Conservation (phyloP, 169 alveolate species). For the Eimeria mitis region DNA sequence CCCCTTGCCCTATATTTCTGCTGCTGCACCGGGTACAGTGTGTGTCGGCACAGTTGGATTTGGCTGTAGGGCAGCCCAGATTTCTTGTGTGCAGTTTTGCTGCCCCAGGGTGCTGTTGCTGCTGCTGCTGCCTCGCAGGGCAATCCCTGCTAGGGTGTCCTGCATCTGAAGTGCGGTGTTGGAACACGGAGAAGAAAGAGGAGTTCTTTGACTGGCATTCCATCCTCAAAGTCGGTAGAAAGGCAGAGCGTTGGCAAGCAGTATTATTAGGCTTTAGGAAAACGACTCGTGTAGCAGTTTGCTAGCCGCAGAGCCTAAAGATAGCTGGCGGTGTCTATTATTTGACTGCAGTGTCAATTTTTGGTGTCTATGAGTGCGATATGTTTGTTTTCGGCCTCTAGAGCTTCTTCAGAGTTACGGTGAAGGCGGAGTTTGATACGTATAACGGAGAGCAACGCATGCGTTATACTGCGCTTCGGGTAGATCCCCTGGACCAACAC, state of each 20-base stretch:
- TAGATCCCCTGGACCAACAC: slow-evolving; percentile 44
- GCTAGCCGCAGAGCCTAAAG: not conserved
- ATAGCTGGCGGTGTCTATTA: not conserved
- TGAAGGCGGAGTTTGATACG: slow-evolving; percentile 48
- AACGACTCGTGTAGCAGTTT: not conserved
- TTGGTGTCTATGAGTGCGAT: slow-evolving; percentile 1
- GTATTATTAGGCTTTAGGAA: not conserved
- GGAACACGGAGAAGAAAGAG: slow-evolving; percentile 58
- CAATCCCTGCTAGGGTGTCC: slow-evolving; percentile 64
- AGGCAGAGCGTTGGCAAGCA: not conserved
- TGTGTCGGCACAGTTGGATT: not conserved
- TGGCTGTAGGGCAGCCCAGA: slow-evolving; percentile 28
- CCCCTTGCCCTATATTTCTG: not conserved
- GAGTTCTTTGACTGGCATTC: slow-evolving; percentile 55
- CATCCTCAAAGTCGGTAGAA: slow-evolving; percentile 43
- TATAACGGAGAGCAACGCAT: slow-evolving; percentile 59
- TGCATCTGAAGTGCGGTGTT: slow-evolving; percentile 63
- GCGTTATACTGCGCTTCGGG: slow-evolving; percentile 62
- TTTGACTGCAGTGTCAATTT: not conserved
- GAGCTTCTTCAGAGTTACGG: slow-evolving; percentile 40
- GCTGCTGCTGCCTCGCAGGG: slow-evolving; percentile 5
- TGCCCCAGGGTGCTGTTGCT: not conserved
- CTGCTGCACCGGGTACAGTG: not conserved
- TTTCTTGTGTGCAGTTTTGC: not conserved
- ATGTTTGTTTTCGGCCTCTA: not conserved